Percentiles rank a stretch among this genome's conserved stretches.
Conservation (phyloP, 83 land plant genomes). For the Picea mariana region DNA sequence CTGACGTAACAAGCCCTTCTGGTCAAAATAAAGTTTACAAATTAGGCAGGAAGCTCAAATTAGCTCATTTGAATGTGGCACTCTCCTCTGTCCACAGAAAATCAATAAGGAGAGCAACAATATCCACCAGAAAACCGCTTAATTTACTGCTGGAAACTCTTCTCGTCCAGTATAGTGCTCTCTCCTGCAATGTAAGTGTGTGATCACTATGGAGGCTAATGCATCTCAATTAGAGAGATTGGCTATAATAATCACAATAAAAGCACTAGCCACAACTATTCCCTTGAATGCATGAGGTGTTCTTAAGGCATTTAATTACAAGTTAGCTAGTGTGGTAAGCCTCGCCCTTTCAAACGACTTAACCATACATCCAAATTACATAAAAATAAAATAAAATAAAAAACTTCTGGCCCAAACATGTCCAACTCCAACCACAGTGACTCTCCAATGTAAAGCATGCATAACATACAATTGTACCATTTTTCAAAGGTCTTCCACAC, state of each 20-base stretch:
- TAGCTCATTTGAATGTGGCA: no score
- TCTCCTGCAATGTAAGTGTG: not conserved
- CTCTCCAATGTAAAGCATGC: slow-evolving; percentile 8
- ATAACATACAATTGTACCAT: not conserved
- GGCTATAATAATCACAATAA: not conserved
- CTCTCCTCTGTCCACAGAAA: no score
- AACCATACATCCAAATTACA: slow-evolving; percentile 4
- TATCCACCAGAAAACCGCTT: no score
- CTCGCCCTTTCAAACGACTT: not conserved
- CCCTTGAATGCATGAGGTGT: not conserved
- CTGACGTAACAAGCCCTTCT: no score
- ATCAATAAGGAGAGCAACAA: no score
- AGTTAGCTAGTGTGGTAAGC: not conserved
- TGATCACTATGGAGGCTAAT: not conserved
- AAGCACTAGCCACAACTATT: not conserved
- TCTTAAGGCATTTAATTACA: not conserved
- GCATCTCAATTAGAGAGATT: not conserved
- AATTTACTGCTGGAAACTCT: no score
- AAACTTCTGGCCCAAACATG: not conserved
- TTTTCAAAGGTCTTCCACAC: slow-evolving; percentile 4
- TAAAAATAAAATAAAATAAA: not conserved
- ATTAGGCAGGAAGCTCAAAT: no score
- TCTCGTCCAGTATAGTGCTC: no score
- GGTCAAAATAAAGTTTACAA: no score
- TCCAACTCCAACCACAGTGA: not conserved